These are phyloP conservation scores for Mycena crocata DNA, from an alignment of 768 basidiomycete genomes.

Conservation along the genomic window DNA sequence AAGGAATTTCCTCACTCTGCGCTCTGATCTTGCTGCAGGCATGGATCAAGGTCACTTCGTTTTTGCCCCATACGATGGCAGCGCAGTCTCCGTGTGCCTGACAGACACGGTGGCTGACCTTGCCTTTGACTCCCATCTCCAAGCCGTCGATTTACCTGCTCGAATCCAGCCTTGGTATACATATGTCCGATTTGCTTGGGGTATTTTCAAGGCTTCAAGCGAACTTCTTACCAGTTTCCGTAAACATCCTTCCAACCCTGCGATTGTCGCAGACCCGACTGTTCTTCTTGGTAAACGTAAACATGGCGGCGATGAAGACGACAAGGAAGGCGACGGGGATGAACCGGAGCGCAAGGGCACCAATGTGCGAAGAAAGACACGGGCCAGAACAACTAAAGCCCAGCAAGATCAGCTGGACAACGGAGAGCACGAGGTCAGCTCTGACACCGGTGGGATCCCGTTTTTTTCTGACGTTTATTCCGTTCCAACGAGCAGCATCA, in stretches of 20 bases:
- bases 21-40: slow-evolving; percentile 11
- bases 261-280: neutral
- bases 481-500: too few relatives aligned
- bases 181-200: slow-evolving; percentile 24
- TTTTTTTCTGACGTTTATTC: too few relatives aligned
- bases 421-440: too few relatives aligned
- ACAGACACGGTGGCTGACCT: neutral
- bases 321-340: neutral
- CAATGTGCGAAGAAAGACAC: too few relatives aligned
- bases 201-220: neutral
- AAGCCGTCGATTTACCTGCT: neutral
- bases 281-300: neutral
- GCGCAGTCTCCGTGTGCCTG: slow-evolving; percentile 16
- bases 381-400: too few relatives aligned
- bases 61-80: slow-evolving; percentile 4
- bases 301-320: neutral
- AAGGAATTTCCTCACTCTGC: slow-evolving; percentile 16
- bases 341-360: neutral
- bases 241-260: neutral
- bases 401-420: too few relatives aligned
- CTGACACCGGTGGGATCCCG: too few relatives aligned
- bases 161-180: slow-evolving; percentile 15
- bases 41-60: slow-evolving; percentile 19
- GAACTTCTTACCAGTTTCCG: neutral
- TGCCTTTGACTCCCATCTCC: slow-evolving; percentile 21